Conservation (phyloP, 2,329 filamentous ascomycete species). For the Hypoxylon sp. region DNA sequence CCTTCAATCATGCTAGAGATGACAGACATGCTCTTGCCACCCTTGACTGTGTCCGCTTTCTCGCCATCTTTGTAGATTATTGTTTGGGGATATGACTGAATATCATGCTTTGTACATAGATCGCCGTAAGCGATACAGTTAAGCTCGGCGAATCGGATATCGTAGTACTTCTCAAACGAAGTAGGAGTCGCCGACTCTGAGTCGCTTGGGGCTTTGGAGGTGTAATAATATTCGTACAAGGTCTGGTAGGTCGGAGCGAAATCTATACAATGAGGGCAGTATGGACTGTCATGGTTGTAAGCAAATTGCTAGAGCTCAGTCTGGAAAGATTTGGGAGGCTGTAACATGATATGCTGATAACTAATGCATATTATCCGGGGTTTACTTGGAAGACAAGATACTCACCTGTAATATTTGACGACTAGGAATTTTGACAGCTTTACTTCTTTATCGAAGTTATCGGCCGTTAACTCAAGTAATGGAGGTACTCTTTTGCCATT, state of each 20-base stretch:
- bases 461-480: constrained; percentile 71
- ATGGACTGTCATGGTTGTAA: constrained; percentile 61
- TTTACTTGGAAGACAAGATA: background rate
- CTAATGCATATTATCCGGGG: constrained; percentile 6
- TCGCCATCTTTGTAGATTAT: constrained; percentile 85
- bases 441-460: constrained; percentile 70
- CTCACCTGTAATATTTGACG: constrained; percentile 78
- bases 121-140: constrained; percentile 90
- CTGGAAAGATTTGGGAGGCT: background rate
- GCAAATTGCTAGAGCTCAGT: constrained; percentile 9
- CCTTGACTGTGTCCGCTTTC: constrained; percentile 73
- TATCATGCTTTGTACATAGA: constrained; percentile 77
- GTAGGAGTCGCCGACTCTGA: constrained; percentile 65
- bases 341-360: constrained; percentile 19
- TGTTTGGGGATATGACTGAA: constrained; percentile 82
- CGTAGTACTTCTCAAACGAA: constrained; percentile 83
- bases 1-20: constrained; percentile 82
- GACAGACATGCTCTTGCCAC: constrained; percentile 75
- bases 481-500: constrained; percentile 77
- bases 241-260: constrained; percentile 92
- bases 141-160: constrained; percentile 87
- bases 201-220: constrained; percentile 78
- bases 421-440: constrained; percentile 68
- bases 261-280: constrained; percentile 79
- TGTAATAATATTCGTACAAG: constrained; percentile 94